Conservation (phyloP, 169 alveolate genomes). For the Perkinsus olseni region DNA sequence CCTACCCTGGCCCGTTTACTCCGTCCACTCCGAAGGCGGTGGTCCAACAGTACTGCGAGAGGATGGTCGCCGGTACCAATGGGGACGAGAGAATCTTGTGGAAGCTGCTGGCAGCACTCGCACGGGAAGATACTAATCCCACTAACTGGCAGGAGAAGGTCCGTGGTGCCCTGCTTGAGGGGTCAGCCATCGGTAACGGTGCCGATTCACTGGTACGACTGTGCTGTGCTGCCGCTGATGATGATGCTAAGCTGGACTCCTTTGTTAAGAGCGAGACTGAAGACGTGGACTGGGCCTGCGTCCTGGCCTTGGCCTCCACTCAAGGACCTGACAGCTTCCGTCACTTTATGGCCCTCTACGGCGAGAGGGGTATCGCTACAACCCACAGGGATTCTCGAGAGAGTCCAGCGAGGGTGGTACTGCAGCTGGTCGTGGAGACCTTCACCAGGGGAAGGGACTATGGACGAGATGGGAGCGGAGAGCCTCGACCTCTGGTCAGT, state of each 20-base stretch:
- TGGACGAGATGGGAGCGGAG: not conserved
- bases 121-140: not conserved
- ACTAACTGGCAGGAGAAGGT: too few relatives aligned
- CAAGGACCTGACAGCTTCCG: not conserved
- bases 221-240: not conserved
- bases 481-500: not conserved
- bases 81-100: not conserved
- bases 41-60: not conserved
- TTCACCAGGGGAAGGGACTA: not conserved
- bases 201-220: not conserved
- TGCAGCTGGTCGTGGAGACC: not conserved
- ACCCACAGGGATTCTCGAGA: not conserved
- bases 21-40: not conserved
- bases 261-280: not conserved
- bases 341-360: not conserved
- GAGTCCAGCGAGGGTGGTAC: not conserved
- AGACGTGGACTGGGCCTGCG: not conserved
- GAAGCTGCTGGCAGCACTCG: not conserved
- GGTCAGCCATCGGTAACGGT: not conserved
- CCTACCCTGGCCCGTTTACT: not conserved
- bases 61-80: not conserved
- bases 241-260: not conserved
- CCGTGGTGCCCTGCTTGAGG: not conserved
- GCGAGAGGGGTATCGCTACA: not conserved
- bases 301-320: not conserved